phyloP scores from a whole-genome alignment of 2,329 filamentous ascomycete genomes.

The Ceratocystis huliohia region DNA sequence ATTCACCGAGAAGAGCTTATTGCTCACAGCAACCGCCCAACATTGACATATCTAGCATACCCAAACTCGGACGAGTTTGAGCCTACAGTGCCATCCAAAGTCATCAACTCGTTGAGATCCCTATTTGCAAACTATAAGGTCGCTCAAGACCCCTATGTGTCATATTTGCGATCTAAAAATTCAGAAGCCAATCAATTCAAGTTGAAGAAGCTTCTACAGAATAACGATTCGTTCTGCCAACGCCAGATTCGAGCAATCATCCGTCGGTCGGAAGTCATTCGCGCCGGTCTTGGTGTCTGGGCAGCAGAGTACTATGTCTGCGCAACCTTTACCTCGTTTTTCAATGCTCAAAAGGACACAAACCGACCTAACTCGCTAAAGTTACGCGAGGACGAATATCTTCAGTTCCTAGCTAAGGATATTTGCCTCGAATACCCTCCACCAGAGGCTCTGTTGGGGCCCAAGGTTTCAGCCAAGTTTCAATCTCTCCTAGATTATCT shows the following conservation, averaged over 20 bases:
- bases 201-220: slow-evolving; percentile 32
- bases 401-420: slow-evolving; percentile 35
- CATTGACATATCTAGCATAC: slow-evolving; percentile 22
- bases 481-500: slow-evolving; percentile 41
- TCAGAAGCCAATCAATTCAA: slow-evolving; percentile 31
- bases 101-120: not conserved
- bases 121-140: slow-evolving; percentile 33
- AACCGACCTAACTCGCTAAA: slow-evolving; percentile 27
- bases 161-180: slow-evolving; percentile 33
- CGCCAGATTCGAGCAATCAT: slow-evolving; percentile 45
- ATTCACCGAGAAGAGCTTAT: slow-evolving; percentile 56
- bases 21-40: slow-evolving; percentile 54
- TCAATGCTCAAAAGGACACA: slow-evolving; percentile 23
- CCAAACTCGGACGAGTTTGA: not conserved
- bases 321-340: slow-evolving; percentile 31
- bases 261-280: slow-evolving; percentile 38
- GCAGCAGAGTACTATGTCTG: slow-evolving; percentile 54
- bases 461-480: slow-evolving; percentile 45
- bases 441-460: slow-evolving; percentile 20
- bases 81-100: not conserved
- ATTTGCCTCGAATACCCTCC: slow-evolving; percentile 26
- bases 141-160: slow-evolving; percentile 46
- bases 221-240: slow-evolving; percentile 38
- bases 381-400: slow-evolving; percentile 42
- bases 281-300: slow-evolving; percentile 51